Evolutionary conservation across 176 grass and related monocot genomes (phyloP).

Genomic region (Otatea glauca): DNA sequence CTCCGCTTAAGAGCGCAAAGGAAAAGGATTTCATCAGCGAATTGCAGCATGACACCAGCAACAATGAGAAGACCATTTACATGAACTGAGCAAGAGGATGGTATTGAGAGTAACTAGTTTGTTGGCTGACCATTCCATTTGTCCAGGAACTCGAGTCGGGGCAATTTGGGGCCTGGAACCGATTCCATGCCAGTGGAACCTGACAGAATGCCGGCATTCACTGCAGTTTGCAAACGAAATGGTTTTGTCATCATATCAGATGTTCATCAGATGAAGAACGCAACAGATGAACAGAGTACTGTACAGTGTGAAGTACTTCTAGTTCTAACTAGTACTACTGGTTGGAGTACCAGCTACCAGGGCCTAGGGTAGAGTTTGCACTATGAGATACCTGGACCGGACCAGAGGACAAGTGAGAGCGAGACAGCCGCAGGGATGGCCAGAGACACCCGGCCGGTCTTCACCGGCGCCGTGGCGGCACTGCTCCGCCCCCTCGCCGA

Average conservation of each 20-base stretch:
- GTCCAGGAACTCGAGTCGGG: constrained; percentile 78
- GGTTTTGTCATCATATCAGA: not conserved
- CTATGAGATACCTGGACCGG: constrained; percentile 57
- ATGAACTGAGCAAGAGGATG: constrained; percentile 10
- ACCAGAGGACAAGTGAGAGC: constrained; percentile 68
- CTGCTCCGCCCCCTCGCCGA: not conserved
- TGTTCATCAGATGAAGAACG: not conserved
- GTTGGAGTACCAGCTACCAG: not conserved
- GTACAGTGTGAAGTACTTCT: not conserved
- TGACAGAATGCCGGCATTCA: constrained; percentile 88
- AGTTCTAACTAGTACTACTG: not conserved
- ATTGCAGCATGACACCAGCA: not conserved
- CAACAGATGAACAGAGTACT: not conserved
- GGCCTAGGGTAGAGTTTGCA: not conserved
- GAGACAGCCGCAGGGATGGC: constrained; percentile 56
- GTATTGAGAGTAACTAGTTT: not conserved
- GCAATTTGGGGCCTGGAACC: constrained; percentile 68
- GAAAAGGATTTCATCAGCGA: not conserved
- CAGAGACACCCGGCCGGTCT: constrained; percentile 18
- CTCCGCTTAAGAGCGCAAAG: constrained; percentile 49
- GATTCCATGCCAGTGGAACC: constrained; percentile 84
- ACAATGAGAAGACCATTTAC: not conserved
- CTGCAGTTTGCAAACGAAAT: constrained; percentile 45
- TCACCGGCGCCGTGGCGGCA: constrained; percentile 30
- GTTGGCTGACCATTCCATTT: constrained; percentile 82